phyloP scores from a whole-genome alignment of 495 filamentous ascomycete genomes.

The Lindgomyces ingoldianus region DNA sequence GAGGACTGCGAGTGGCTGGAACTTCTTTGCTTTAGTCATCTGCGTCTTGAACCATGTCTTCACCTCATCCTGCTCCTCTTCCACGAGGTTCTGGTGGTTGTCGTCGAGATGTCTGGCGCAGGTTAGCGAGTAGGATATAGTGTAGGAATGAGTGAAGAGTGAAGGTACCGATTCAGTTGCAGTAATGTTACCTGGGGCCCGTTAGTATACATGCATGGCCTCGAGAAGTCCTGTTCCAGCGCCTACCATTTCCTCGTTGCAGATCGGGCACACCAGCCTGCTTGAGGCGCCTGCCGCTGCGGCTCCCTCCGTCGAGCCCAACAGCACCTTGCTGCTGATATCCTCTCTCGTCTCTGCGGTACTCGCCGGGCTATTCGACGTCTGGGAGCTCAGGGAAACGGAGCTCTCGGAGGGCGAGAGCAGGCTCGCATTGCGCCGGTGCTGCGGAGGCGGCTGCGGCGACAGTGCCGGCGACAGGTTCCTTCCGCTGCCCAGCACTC shows the following conservation, averaged over 20 bases:
- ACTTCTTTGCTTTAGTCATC: slow-evolving; percentile 91
- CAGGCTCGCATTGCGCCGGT: slow-evolving; percentile 42
- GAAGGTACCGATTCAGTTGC: slow-evolving; percentile 78
- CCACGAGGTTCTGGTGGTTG: slow-evolving; percentile 87
- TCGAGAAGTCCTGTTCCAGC: background rate
- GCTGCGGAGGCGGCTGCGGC: slow-evolving; percentile 55
- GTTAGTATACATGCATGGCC: background rate
- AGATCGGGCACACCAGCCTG: slow-evolving; percentile 88
- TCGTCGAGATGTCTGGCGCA: slow-evolving; percentile 84
- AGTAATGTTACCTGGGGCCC: slow-evolving; percentile 73
- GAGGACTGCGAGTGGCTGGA: slow-evolving; percentile 86
- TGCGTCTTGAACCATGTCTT: slow-evolving; percentile 98
- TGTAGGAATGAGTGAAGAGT: background rate
- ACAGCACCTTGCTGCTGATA: slow-evolving; percentile 58
- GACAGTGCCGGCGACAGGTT: slow-evolving; percentile 69
- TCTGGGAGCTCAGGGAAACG: slow-evolving; percentile 59
- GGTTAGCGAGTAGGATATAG: slow-evolving; percentile 26
- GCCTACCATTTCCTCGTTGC: slow-evolving; percentile 88
- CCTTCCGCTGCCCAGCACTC: slow-evolving; percentile 81
- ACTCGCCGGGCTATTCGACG: slow-evolving; percentile 58
- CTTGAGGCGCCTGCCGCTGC: slow-evolving; percentile 58
- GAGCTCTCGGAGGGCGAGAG: slow-evolving; percentile 54
- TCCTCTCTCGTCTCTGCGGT: slow-evolving; percentile 61
- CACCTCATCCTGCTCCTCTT: slow-evolving; percentile 91
- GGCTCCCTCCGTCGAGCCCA: slow-evolving; percentile 55